Conservation (phyloP, 805 yeast species). For the Pichia membranifaciens region DNA sequence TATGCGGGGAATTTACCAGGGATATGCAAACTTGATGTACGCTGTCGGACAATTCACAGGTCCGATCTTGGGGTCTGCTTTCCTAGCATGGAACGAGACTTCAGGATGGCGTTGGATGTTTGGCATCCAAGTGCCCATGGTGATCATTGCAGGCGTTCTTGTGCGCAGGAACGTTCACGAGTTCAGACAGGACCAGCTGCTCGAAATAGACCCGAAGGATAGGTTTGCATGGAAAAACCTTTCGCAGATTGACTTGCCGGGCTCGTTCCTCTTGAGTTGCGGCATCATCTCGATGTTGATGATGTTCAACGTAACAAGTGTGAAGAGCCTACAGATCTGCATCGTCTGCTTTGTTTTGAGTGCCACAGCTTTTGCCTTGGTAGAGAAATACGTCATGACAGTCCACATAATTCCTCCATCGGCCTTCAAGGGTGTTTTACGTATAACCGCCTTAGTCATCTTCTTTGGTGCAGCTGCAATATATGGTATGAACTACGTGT, state of each 20-base stretch:
- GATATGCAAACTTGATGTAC: constrained; percentile 38
- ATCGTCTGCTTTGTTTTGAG: constrained; percentile 15
- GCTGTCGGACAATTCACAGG: constrained; percentile 39
- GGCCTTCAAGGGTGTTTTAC: constrained; percentile 34
- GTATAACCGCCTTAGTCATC: constrained; percentile 33
- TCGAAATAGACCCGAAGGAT: constrained; percentile 18
- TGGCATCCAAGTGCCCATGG: constrained; percentile 35
- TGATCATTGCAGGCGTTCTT: constrained; percentile 25
- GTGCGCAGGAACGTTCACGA: constrained; percentile 32
- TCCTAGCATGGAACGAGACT: constrained; percentile 27
- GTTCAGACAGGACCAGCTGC: constrained; percentile 17
- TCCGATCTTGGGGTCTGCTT: constrained; percentile 39
- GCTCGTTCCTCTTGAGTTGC: constrained; percentile 33
- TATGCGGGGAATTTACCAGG: constrained; percentile 49
- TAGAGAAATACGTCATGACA: constrained; percentile 32
- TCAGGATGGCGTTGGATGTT: constrained; percentile 44
- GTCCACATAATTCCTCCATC: constrained; percentile 38
- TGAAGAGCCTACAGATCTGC: constrained; percentile 9
- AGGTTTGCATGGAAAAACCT: constrained; percentile 32
- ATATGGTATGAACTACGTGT: constrained; percentile 32
- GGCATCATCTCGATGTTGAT: constrained; percentile 32
- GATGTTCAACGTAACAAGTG: constrained; percentile 26
- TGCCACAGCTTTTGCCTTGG: constrained; percentile 22
- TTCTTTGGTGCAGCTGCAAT: constrained; percentile 34
- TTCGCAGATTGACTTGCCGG: constrained; percentile 36